Base-by-base conservation (phyloP, 495 filamentous ascomycete species). In the Penicillium ochrochloron region DNA sequence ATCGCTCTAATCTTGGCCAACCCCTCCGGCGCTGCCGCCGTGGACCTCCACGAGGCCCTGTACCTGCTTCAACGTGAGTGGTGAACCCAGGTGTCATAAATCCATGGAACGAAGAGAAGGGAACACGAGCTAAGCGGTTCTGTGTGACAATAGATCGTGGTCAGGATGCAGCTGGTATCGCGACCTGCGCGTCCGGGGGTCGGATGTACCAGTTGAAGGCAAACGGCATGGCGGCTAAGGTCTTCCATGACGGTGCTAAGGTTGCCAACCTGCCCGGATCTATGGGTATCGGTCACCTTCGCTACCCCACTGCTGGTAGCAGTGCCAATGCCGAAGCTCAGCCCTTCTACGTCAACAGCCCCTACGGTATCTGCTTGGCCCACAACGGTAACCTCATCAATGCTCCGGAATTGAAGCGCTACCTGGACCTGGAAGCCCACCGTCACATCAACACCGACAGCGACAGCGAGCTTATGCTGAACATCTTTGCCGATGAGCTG, bases 301-400 rank as follows among this genome's bases (percentile, higher is more conserved):
- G 94, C 63, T 97, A 97, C 78, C 94, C 94, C 3, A 97, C 94
- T 0, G 92, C 93, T 14, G 93, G 93, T 19, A 94, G 88, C 70
- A 94, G 89, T 69, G 92, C 91, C 27, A 77, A 79, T 64, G 80
- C 81, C 33, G 80, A 83, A 66, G 80, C 80, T 9, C 80, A 82
- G 77, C 94, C 94, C 1, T 97, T 97, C 77, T 97, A 96, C 72
- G 92, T 96, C 72, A 97, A 96, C 79, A 90, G 88, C 58, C 94
- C 93, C 5, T 96, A 96, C 73, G 92, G 93, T 44, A 84, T 89
- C 64, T 84, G 76, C 69, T 80, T 88, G 67, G 84, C 84, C 14
- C 85, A 92, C 77, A 97, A 97, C 70, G 95, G 95, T 35, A 99
- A 98, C 75, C 83, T 98, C 48, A 94, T 97, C 81, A 98, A 99